These are phyloP conservation scores for Candida anutae DNA, from an alignment of 1,139 yeast genomes.

Conservation along the genomic window DNA sequence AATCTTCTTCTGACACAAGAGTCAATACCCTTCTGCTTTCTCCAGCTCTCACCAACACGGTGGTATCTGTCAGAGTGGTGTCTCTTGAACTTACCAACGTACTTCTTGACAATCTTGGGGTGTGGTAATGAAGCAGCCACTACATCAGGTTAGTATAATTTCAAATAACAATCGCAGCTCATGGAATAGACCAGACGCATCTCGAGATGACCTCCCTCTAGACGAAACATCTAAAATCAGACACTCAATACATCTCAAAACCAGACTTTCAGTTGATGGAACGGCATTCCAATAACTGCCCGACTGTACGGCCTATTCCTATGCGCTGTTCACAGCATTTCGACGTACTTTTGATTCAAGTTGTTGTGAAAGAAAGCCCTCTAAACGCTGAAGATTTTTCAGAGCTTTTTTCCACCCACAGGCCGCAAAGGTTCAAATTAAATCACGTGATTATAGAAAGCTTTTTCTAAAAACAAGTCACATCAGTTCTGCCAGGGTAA, in stretches of 20 bases:
- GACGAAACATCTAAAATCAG: too few species aligned
- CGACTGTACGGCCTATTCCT: slow-evolving; percentile 1
- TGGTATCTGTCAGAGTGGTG: slow-evolving; percentile 99
- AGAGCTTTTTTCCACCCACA: too few species aligned
- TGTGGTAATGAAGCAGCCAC: slow-evolving; percentile 98
- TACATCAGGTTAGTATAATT: slow-evolving; percentile 11
- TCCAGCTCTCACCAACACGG: slow-evolving; percentile 98
- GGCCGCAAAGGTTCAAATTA: too few species aligned
- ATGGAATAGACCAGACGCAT: too few species aligned
- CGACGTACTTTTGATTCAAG: slow-evolving; percentile 13
- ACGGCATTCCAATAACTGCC: too few species aligned
- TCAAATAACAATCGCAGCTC: too few species aligned
- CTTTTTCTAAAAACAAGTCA: too few species aligned
- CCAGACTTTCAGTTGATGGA: too few species aligned
- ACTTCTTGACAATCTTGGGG: slow-evolving; percentile 99
- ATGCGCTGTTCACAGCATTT: slow-evolving; percentile 1
- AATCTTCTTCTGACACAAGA: slow-evolving; percentile 99
- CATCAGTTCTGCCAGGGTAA: too few species aligned
- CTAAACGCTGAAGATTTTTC: background rate
- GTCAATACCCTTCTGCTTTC: slow-evolving; percentile 99
- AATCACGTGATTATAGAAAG: too few species aligned
- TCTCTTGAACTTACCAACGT: slow-evolving; percentile 98
- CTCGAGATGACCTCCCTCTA: too few species aligned
- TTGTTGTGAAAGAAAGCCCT: slow-evolving; percentile 1
- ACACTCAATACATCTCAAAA: too few species aligned